Evolutionary conservation across 1,284 basidiomycete genomes (phyloP).

Genomic region (Rhodotorula sp.): DNA sequence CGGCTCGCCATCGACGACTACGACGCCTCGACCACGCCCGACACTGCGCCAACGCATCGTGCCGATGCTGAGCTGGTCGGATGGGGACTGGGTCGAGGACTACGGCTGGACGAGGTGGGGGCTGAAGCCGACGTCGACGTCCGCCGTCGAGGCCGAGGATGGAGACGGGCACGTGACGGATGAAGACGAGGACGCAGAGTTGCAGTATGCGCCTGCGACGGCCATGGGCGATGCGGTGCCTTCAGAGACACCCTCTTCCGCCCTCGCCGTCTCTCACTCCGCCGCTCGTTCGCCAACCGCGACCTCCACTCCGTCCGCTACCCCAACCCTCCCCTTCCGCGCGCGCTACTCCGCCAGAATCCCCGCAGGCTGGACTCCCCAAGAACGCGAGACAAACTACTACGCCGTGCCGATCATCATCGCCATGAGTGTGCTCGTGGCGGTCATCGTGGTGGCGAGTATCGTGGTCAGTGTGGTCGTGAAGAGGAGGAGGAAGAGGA

Average conservation of each 20-base stretch:
- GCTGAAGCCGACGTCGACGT: neutral
- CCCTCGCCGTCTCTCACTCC: neutral
- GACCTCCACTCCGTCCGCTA: neutral
- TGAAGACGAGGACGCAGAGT: neutral
- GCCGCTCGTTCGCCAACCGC: neutral
- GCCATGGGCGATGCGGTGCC: neutral
- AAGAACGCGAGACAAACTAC: conserved; percentile 28
- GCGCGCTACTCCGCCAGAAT: conserved; percentile 16
- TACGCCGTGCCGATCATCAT: conserved; percentile 40
- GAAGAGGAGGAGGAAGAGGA: conserved; percentile 11
- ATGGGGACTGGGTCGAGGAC: conserved; percentile 5
- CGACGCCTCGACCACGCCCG: no score
- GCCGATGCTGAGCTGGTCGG: neutral
- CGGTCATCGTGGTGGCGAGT: conserved; percentile 27
- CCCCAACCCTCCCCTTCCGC: neutral
- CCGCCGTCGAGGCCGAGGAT: neutral
- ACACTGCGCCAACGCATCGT: no score
- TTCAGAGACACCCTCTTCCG: neutral
- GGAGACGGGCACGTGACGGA: neutral
- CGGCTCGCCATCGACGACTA: no score
- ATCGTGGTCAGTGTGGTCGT: conserved; percentile 30
- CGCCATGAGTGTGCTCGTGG: conserved; percentile 34
- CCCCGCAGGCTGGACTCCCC: conserved; percentile 32
- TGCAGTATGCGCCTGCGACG: neutral
- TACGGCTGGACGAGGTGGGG: conserved; percentile 2